Evolutionary conservation across 2,329 filamentous ascomycete genomes (phyloP).

Genomic region (Aspergillus japonicus): DNA sequence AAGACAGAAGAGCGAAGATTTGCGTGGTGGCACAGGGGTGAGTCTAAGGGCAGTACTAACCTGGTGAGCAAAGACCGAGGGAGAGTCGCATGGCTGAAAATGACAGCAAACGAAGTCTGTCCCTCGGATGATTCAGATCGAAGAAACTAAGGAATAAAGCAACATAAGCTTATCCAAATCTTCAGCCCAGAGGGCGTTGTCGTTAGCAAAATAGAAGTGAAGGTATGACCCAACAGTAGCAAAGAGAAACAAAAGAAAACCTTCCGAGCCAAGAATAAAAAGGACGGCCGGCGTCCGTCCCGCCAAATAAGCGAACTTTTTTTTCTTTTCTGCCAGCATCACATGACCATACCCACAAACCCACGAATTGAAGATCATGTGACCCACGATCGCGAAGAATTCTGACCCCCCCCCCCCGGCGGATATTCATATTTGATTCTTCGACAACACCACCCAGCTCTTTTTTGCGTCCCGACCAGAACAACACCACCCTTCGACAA

Average conservation of each 20-base stretch:
- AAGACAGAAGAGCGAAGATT: constrained; percentile 12
- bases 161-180: constrained; percentile 4
- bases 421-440: constrained; percentile 3
- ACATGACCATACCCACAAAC: constrained; percentile 6
- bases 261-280: constrained; percentile 1
- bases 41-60: constrained; percentile 3
- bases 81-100: not conserved
- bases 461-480: constrained; percentile 4
- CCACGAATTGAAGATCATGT: constrained; percentile 22
- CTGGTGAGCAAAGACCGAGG: not conserved
- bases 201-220: too few relatives aligned
- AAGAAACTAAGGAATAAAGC: not conserved
- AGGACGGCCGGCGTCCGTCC: not conserved
- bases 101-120: not conserved
- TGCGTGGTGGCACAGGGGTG: constrained; percentile 24
- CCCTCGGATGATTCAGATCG: not conserved
- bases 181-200: too few relatives aligned
- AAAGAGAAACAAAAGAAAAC: constrained; percentile 3
- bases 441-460: constrained; percentile 8
- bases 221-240: not conserved
- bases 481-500: constrained; percentile 33
- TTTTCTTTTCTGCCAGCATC: constrained; percentile 14
- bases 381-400: constrained; percentile 28
- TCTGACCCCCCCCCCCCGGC: constrained; percentile 11
- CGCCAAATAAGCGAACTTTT: constrained; percentile 15